Evolutionary conservation across 176 grass and related monocot species (phyloP), one percentile per base, ranked within the genome.

Genomic region (Dactylis glomerata): DNA sequence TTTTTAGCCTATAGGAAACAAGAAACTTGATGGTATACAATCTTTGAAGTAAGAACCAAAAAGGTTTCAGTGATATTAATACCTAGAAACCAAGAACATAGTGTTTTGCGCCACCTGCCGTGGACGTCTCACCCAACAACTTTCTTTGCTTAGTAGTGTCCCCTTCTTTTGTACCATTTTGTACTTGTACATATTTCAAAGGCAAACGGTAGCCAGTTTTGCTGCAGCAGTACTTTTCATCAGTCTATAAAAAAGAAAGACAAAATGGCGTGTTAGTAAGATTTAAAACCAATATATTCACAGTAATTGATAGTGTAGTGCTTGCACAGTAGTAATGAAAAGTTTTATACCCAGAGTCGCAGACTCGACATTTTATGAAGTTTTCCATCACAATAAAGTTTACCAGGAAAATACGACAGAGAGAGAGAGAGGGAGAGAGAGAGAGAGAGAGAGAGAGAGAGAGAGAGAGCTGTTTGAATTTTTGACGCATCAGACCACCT

Each of bases 1-100:
- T 69, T 26, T 9, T n/a, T n/a, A n/a, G n/a, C n/a, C n/a, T n/a
- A 14, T n/a, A 79, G 19, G 20, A 55, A 83, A 79, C 33, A 80
- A 82, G 22, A 14, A 81, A 85, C n/a, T 26, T 10, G 5, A 78
- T 86, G 51, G 33, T 10, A 58, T 32, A 77, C 26, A 45, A 80
- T 83, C 9, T 76, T 19, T 16, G 51, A 56, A 88, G 41, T 61
- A 66, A n/a, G 28, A 82, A 57, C 45, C 38, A 26, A 73, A 34
- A 46, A 83, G 16, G 13, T 36, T 66, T 6, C 16, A 75, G 47
- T 31, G 5, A 80, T 68, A 84, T 61, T 71, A 41, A 83, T 99
- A 99, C 93, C 97, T 99, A 91, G 59, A 99, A 99, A 68, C 96
- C 91, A 89, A 99, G 78, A 81, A 96, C 90, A 73, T 96, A 99